A percentile compares a stretch with the other conserved stretches of the same genome.
Conservation (phyloP, 2,329 filamentous ascomycete species). For the Pseudogymnoascus sp. region DNA sequence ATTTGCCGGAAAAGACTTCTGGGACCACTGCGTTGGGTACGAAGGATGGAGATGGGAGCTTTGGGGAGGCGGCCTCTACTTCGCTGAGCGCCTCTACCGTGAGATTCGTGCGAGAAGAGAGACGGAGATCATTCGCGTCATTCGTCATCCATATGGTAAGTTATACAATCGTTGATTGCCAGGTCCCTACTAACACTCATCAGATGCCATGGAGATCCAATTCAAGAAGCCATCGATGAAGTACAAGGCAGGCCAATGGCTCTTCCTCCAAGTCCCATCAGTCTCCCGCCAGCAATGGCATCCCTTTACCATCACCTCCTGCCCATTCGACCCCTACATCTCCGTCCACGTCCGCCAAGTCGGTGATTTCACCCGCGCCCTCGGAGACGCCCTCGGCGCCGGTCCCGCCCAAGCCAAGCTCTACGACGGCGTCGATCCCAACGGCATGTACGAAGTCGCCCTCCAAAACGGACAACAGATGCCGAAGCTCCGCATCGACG, state of each 20-base stretch:
- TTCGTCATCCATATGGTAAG: slow-evolving; percentile 89
- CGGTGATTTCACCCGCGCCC: slow-evolving; percentile 87
- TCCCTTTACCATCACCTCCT: slow-evolving; percentile 98
- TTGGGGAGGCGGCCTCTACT: slow-evolving; percentile 75
- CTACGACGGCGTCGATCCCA: slow-evolving; percentile 83
- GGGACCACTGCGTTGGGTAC: slow-evolving; percentile 91
- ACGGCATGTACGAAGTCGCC: slow-evolving; percentile 97
- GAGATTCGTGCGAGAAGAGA: slow-evolving; percentile 78
- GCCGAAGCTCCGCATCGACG: slow-evolving; percentile 84
- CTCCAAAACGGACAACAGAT: slow-evolving; percentile 89
- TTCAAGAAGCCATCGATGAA: slow-evolving; percentile 94
- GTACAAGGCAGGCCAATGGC: slow-evolving; percentile 98
- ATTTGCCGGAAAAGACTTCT: slow-evolving; percentile 75
- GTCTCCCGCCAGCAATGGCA: slow-evolving; percentile 93
- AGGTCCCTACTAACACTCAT: slow-evolving; percentile 27
- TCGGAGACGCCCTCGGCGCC: slow-evolving; percentile 94
- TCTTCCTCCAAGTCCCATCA: slow-evolving; percentile 88
- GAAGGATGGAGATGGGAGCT: slow-evolving; percentile 97
- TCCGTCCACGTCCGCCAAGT: slow-evolving; percentile 94
- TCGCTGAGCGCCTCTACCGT: slow-evolving; percentile 82
- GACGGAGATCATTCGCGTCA: slow-evolving; percentile 87
- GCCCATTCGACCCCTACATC: slow-evolving; percentile 90
- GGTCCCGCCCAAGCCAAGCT: slow-evolving; percentile 81
- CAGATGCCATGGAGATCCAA: slow-evolving; percentile 93
- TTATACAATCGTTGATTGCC: slow-evolving; percentile 10